Base-by-base conservation (phyloP, 1,139 yeast species). In the Candida tunisiensis region DNA sequence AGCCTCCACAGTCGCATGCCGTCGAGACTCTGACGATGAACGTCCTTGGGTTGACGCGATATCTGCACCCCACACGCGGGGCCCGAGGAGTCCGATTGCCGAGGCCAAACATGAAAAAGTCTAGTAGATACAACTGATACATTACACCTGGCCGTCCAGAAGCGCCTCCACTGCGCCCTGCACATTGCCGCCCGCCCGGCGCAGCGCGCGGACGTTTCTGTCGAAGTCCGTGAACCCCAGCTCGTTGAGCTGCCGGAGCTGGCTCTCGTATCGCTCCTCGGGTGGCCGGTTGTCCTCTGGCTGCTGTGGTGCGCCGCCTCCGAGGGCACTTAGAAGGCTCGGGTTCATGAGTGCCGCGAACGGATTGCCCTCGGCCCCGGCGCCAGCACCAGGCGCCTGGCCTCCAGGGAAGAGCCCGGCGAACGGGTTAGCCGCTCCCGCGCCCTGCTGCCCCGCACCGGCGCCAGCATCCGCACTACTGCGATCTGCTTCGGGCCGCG, bases 171-270 rank as follows among this genome's bases (percentile, higher is more conserved):
- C 65, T 9, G 98, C 98, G 23, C 96, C 96, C 53, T 88, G 94
- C 12, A 88, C 96, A 40, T 85, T 79, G 8, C 98, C 98, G 15
- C 96, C 96, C 31, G 91, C 71, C 55, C 96, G 71, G 58, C 95
- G 71, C 44, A 88, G 63, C 1, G 96, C 96, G 15, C 74, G 74
- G 12, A 88, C 83, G 45, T 88, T 88, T 41, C 80, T 65, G 40
- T 88, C 96, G 46, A 85, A 88, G 41, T 88, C 96, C 40, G 69
- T 73, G 56, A 88, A 88, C 3, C 98, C 98, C 75, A 88, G 80
- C 47, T 88, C 98, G 49, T 88, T 88, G 49, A 88, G 65, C 51
- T 85, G 96, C 45, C 93, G 69, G 43, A 88, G 61, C 49, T 88
- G 96, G n/a, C 62, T 49, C 49, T 79, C 94, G 52, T 75, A 88